A percentile compares a stretch with the other conserved stretches of the same genome.
These are phyloP conservation scores for Purshia tridentata DNA, from an alignment of 306 rosid genomes.

Conservation along the genomic window DNA sequence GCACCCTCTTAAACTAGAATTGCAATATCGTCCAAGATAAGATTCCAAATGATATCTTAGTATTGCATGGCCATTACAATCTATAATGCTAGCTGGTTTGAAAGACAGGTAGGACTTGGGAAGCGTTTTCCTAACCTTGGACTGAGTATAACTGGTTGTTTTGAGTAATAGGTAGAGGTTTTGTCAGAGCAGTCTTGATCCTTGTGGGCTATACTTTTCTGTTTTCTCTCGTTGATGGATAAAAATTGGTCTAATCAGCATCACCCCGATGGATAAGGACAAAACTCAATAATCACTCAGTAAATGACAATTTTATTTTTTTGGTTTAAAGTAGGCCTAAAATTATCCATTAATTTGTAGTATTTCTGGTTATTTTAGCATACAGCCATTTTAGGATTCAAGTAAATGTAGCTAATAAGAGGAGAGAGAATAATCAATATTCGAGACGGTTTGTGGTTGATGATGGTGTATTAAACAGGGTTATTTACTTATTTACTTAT, in stretches of 20 bases:
- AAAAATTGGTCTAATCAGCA: conserved; percentile 12
- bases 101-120: conserved; percentile 34
- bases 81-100: conserved; percentile 40
- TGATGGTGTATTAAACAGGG: neutral
- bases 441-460: no score
- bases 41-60: neutral
- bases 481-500: neutral
- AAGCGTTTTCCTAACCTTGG: conserved; percentile 2
- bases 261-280: conserved; percentile 9
- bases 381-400: no score
- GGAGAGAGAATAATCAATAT: no score
- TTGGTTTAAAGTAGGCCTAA: neutral
- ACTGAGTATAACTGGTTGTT: conserved; percentile 36
- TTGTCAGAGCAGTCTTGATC: conserved; percentile 13
- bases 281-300: conserved; percentile 4
- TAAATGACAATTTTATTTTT: neutral
- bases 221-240: conserved; percentile 3
- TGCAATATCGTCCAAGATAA: neutral
- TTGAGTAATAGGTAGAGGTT: conserved; percentile 33
- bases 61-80: conserved; percentile 29
- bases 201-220: no score
- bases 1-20: neutral
- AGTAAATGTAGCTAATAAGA: no score
- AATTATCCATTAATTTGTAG: neutral
- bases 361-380: no score